Conservation (phyloP, 345 rosid species). For the Lumnitzera littorea region DNA sequence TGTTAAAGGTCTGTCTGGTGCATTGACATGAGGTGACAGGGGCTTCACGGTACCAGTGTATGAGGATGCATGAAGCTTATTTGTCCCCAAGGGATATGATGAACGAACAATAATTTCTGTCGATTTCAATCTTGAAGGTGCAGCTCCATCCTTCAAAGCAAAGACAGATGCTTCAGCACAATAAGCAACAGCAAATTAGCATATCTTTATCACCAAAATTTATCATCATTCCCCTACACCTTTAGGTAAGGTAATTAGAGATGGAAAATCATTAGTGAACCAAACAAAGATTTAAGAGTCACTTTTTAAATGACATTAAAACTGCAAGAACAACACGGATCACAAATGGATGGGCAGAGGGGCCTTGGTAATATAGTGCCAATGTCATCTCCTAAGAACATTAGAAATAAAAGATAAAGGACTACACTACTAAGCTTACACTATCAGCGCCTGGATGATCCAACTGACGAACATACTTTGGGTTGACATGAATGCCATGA, state of each 20-base stretch:
- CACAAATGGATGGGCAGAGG: too few species aligned
- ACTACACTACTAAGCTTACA: constrained; percentile 43
- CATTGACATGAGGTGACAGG: constrained; percentile 31
- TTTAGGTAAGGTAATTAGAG: too few species aligned
- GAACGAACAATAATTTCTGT: constrained; percentile 33
- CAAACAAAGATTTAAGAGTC: too few species aligned
- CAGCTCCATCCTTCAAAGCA: constrained; percentile 34
- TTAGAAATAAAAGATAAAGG: constrained; percentile 16
- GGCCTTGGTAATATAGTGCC: not conserved
- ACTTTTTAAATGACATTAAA: too few species aligned
- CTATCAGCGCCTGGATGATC: constrained; percentile 55
- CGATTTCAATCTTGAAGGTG: constrained; percentile 41
- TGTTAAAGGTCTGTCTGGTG: constrained; percentile 31
- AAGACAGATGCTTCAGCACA: not conserved
- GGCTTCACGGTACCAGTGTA: constrained; percentile 34
- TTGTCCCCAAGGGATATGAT: constrained; percentile 44
- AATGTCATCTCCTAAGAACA: not conserved
- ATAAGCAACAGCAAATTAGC: too few species aligned
- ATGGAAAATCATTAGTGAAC: too few species aligned
- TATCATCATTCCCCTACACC: too few species aligned
- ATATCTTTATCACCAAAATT: too few species aligned
- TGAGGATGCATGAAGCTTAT: constrained; percentile 29
- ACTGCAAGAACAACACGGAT: too few species aligned
- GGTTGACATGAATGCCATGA: constrained; percentile 96
- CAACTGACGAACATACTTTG: constrained; percentile 80